Percentiles rank a stretch among this genome's conserved stretches.
Conservation (phyloP, 805 yeast genomes). For the Metschnikowia kofuensis region DNA sequence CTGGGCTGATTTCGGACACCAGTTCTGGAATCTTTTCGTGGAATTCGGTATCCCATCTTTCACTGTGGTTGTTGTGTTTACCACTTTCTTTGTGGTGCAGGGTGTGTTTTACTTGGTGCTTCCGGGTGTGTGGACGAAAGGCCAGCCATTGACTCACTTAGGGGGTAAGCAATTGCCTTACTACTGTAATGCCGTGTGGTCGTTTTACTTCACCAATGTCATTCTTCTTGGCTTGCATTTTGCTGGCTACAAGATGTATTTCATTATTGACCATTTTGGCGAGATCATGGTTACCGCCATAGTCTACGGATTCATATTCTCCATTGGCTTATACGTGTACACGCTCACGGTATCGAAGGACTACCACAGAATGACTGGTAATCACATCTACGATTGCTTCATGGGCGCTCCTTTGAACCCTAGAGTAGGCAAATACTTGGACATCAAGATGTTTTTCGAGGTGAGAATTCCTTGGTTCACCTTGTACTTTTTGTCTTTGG, state of each 20-base stretch:
- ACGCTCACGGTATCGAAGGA: conserved; percentile 66
- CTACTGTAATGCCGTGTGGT: conserved; percentile 87
- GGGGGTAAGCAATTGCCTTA: conserved; percentile 81
- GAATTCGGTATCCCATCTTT: conserved; percentile 58
- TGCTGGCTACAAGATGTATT: conserved; percentile 72
- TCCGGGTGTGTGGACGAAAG: conserved; percentile 94
- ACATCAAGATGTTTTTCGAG: conserved; percentile 95
- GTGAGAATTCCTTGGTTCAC: conserved; percentile 97
- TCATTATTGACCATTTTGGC: conserved; percentile 79
- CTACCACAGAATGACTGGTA: conserved; percentile 90
- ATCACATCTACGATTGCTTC: conserved; percentile 84
- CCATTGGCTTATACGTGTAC: conserved; percentile 67
- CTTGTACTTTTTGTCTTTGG: conserved; percentile 70
- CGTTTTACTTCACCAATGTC: conserved; percentile 68
- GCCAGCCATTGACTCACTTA: conserved; percentile 85
- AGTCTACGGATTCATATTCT: conserved; percentile 65
- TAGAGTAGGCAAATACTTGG: conserved; percentile 80
- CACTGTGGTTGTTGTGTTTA: conserved; percentile 67
- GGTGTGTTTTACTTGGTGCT: conserved; percentile 71
- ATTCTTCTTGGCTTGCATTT: conserved; percentile 63
- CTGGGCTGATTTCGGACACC: conserved; percentile 46
- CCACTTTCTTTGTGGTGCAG: conserved; percentile 67
- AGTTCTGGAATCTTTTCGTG: conserved; percentile 39
- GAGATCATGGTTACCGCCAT: conserved; percentile 93
- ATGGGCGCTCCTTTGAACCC: conserved; percentile 99